Percentiles rank a stretch among this genome's conserved stretches.
Evolutionary conservation across 306 rosid genomes (phyloP).

Genomic region (Vachellia pachyceras): DNA sequence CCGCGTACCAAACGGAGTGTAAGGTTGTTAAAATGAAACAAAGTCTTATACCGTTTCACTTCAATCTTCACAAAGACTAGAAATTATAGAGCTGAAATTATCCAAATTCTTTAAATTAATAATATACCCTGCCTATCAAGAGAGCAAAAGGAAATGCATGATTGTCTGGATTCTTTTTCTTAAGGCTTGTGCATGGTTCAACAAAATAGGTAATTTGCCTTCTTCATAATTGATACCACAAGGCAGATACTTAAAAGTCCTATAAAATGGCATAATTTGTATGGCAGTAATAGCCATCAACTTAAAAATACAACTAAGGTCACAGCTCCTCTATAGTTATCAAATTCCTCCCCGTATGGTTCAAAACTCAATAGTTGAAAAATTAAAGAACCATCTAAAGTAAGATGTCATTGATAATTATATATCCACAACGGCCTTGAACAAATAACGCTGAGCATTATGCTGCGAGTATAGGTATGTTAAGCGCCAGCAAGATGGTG

Average conservation of each 20-base stretch:
- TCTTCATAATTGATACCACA: background rate
- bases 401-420: background rate
- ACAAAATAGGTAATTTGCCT: background rate
- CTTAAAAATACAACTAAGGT: background rate
- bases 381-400: background rate
- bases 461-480: background rate
- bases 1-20: no score
- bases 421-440: background rate
- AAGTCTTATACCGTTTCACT: background rate
- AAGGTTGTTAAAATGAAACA: background rate
- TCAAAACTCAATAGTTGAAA: constrained; percentile 1
- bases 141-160: background rate
- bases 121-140: background rate
- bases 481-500: background rate
- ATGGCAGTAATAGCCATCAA: constrained; percentile 2
- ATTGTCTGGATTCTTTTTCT: background rate
- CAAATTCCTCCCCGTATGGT: background rate
- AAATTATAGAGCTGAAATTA: background rate
- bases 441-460: background rate
- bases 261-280: background rate
- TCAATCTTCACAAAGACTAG: constrained; percentile 4
- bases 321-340: background rate
- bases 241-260: background rate
- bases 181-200: background rate
- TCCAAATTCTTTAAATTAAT: background rate